Base-by-base conservation (phyloP, 1,284 basidiomycete species). In the Pseudozyma pruni region DNA sequence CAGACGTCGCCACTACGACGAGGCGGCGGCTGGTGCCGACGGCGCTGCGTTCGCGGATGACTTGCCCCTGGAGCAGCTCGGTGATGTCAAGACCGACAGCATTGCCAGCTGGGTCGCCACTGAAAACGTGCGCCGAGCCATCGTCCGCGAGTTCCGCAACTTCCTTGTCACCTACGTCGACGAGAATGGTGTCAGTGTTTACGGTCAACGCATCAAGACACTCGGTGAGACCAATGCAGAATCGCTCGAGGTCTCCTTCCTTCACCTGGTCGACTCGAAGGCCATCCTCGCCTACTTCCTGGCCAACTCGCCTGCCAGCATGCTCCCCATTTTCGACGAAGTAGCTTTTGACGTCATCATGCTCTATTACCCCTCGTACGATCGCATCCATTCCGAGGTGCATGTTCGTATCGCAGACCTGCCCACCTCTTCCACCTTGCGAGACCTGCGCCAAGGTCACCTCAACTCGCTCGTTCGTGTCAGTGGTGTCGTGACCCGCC, bases 151-250 rank as follows among this genome's bases (percentile, higher is more conserved):
- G 83, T 98, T 98, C 86, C 88, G 91, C 51, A 90, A 93, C 77
- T 99, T 99, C 85, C 86, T 99, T 54, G 92, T 95, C 87, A 96
- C 93, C 8, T 95, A 93, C 80, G 90, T 93, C 47, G 95, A 98
- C 79, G 92, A 94, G 51, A 87, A 90, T 63, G 93, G 93, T 37
- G 87, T 89, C 38, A 96, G 93, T 20, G 93, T 98, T 9, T 98
- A 99, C 81, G 96, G 94, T 25, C 90, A 93, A 82, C 87, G 93
- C 44, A 98, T 98, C 83, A 90, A 91, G 59, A 89, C 90, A 75
- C 88, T 98, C 37, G 96, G 96, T 83, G 95, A 98, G 88, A 90
- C 90, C 81, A 98, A 99, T 84, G 89, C 93, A 31, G 96, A 98
- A 84, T 97, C 94, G 2, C 88, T 99, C 58, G 95, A 98, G 83